Evolutionary conservation across 768 basidiomycete species (phyloP), one percentile per base, ranked within the genome.

Genomic region (Tylopilus subfusipes): DNA sequence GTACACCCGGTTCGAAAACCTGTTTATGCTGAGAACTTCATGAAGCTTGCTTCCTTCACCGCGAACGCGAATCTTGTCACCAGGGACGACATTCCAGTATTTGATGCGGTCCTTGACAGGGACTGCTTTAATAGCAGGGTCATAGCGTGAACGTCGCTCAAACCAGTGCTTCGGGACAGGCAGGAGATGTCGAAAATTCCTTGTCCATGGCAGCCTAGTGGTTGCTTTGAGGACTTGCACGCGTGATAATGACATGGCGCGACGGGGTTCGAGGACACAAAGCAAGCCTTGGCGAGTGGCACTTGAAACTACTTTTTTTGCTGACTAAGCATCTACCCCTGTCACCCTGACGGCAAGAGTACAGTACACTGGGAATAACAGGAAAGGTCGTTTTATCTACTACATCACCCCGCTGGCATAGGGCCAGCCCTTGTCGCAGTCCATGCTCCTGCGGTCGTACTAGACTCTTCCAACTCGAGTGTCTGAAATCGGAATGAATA

Each of bases 21-120:
- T 80, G 72, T 92, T 88, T 52, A 92, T 82, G 69, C 79, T 82
- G 55, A 82, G 71, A 33, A 93, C 89, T 65, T 91, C 85, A 43
- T 83, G 82, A 31, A 91, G 63, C 16, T 77, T 80, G 25, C 76
- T 75, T 56, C 76, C 75, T 68, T 90, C 85, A 24, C 88, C 86
- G 8, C 82, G 78, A 52, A 91, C 58, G 47, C 86, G 81, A 63
- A 93, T 82, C 50, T 79, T 81, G 73, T 93, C 91, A 8, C 91
- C 91, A 6, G 92, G 89, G 31, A 90, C 85, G 56, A 93, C 80
- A 65, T 93, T 93, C 91, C 91, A 93, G 65, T 82, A 82, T 68
- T 90, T 87, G 49, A 93, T 87, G 44, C 91, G 78, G 63, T 90
- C 85, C 53, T 78, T 76, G 12, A 81, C 78, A 13, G 79, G 76